phyloP scores from a whole-genome alignment of 495 filamentous ascomycete genomes.

The Cryomyces minteri region DNA sequence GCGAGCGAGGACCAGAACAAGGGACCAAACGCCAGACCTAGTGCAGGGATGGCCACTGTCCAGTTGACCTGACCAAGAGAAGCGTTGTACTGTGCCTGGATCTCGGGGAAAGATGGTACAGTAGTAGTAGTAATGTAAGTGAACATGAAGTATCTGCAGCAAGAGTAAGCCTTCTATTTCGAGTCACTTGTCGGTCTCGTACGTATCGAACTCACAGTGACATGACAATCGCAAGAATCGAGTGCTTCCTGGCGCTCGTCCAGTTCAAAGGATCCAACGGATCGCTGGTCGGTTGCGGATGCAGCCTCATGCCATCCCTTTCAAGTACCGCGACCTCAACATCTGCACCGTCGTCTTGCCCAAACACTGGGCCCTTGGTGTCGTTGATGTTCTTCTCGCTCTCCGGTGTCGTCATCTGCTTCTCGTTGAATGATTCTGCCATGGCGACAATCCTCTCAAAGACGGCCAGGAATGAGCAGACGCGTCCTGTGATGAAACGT shows the following conservation, averaged over 20 bases:
- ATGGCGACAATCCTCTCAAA: no score
- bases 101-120: conserved; percentile 34
- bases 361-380: neutral
- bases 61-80: conserved; percentile 37
- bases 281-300: conserved; percentile 34
- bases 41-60: conserved; percentile 42
- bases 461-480: no score
- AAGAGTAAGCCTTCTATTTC: neutral
- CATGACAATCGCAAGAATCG: conserved; percentile 38
- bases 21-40: conserved; percentile 38
- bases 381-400: neutral
- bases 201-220: conserved; percentile 23
- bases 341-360: no score
- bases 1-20: conserved; percentile 38
- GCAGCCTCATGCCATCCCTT: conserved; percentile 22
- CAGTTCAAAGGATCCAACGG: conserved; percentile 41
- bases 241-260: conserved; percentile 29
- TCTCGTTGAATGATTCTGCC: neutral
- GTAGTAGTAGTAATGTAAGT: conserved; percentile 46
- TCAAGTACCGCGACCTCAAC: no score
- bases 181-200: no score
- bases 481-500: no score
- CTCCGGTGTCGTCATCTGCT: neutral
- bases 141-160: conserved; percentile 38
- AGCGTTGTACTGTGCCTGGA: conserved; percentile 31